Base-by-base conservation (phyloP, 1,139 yeast species). In the Wickerhamiella infanticola region DNA sequence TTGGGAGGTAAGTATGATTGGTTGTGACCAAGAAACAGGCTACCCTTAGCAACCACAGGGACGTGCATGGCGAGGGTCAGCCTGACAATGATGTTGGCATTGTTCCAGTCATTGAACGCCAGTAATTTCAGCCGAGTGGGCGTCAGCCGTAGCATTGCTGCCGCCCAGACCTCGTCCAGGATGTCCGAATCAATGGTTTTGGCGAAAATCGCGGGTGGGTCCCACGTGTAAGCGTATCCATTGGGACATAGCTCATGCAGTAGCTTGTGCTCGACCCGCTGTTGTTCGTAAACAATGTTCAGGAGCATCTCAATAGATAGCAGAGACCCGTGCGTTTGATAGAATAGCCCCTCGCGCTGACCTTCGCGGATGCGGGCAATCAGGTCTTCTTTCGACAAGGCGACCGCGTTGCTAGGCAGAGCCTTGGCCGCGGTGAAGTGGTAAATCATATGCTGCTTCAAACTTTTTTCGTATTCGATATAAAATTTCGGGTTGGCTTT, bases 141-240 rank as follows among this genome's bases (percentile, higher is more conserved):
- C 6, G 35, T 8, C 2, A 29, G 45, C 18, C 40, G 6, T 24
- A 43, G 41, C 5, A 52, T 39, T 1, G 52, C 48, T 13, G 39
- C 45, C 3, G 37, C 41, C 52, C 54, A 51, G 1, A 51, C 25
- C 26, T 40, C 42, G 40, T 52, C 53, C 4, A 52, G 38, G 7
- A 46, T 9, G 8, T 43, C 48, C 4, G 45, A 40, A 25, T 37
- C 46, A 6, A 52, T 23, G 6, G 42, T 29, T 9, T 37, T 42
- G 5, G 55, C 54, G 33, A 52, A 52, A 11, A 51, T 48, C 1
- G 47, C 49, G 4, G 54, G 53, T 4, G 55, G 54, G 33, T 52
- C 54, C 55, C 55, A 52, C 8, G 54, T 52, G 33, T 52, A 52
- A 25, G 46, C 41, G 11, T 41, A 46, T 11, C 46, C 43, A 6